phyloP scores from a whole-genome alignment of 2,329 filamentous ascomycete genomes.

The Sordariomycetes sp. region DNA sequence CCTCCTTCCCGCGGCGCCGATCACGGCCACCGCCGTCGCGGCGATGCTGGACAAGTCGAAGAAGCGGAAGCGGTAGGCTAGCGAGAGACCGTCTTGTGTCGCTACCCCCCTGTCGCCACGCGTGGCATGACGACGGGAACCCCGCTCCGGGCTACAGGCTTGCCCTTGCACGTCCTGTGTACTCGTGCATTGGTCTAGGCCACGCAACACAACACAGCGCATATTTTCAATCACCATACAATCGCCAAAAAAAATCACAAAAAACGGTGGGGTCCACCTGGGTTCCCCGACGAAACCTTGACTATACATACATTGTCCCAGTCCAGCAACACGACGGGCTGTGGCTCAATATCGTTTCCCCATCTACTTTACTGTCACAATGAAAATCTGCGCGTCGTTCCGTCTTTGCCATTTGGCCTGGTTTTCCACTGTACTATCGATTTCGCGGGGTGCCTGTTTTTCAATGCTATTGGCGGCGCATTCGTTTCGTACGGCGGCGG shows the following conservation, averaged over 20 bases:
- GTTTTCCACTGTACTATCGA: not conserved
- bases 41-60: slow-evolving; percentile 39
- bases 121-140: not conserved
- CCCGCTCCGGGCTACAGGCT: not conserved
- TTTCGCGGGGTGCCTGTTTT: not conserved
- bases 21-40: slow-evolving; percentile 15
- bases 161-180: not conserved
- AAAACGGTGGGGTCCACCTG: not conserved
- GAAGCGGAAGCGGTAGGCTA: slow-evolving; percentile 44
- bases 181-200: not conserved
- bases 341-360: not conserved
- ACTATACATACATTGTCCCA: not conserved
- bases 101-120: not conserved
- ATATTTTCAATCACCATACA: not conserved
- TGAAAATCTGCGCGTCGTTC: not conserved
- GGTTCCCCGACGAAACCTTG: not conserved
- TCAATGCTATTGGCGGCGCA: not conserved
- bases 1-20: slow-evolving; percentile 29
- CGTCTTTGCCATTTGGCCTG: not conserved
- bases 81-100: not conserved
- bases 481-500: not conserved
- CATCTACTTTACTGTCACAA: not conserved
- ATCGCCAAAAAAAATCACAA: not conserved
- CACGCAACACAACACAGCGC: not conserved
- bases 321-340: not conserved